Conservation (phyloP, 495 filamentous ascomycete genomes). For the Penicillium coffeae region DNA sequence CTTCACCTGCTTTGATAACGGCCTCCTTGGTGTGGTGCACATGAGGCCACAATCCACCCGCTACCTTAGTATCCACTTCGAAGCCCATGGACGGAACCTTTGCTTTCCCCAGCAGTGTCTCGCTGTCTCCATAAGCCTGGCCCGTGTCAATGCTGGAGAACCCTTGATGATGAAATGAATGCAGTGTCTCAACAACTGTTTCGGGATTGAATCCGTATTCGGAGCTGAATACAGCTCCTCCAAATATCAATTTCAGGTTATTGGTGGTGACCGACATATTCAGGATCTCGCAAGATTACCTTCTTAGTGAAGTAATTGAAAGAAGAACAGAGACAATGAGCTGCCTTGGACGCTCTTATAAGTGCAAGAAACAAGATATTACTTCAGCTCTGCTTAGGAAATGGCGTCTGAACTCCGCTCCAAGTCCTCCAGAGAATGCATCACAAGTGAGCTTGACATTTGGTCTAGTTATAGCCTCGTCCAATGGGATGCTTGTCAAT, state of each 20-base stretch:
- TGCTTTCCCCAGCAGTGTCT: conserved; percentile 23
- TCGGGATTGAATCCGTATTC: neutral
- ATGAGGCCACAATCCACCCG: conserved; percentile 23
- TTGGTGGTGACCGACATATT: neutral
- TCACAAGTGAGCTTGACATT: no score
- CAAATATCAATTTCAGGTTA: neutral
- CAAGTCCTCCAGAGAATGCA: no score
- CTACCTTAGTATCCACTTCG: conserved; percentile 33
- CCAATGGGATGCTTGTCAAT: no score
- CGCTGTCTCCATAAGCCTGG: conserved; percentile 24
- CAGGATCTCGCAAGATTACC: no score
- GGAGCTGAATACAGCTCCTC: neutral
- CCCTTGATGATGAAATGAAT: neutral
- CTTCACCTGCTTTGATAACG: conserved; percentile 8
- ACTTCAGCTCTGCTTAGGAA: neutral
- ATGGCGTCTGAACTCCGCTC: no score
- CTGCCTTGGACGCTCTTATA: no score
- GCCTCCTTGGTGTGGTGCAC: conserved; percentile 23
- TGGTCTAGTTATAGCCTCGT: no score
- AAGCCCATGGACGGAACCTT: conserved; percentile 21
- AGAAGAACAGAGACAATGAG: no score
- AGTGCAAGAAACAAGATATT: no score
- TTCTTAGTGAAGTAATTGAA: neutral
- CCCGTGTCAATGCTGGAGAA: conserved; percentile 30
- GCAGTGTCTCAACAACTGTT: neutral